Evolutionary conservation across 2,329 filamentous ascomycete species (phyloP).

Genomic region (Pseudocercospora vitis): DNA sequence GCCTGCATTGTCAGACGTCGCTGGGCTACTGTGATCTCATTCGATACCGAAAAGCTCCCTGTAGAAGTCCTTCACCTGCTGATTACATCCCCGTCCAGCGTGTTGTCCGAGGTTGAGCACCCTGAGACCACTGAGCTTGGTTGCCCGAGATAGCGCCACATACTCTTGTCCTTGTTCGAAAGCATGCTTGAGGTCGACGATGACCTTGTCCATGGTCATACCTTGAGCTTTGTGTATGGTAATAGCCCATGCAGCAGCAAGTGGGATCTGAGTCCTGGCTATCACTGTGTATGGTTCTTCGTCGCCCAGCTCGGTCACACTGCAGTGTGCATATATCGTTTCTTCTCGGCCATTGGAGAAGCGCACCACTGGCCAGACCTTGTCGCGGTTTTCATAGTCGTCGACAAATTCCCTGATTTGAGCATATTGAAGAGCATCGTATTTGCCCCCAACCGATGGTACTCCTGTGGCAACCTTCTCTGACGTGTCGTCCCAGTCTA

Average conservation of each 20-base stretch:
- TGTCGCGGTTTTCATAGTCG: no score
- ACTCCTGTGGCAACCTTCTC: no score
- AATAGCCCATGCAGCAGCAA: conserved; percentile 62
- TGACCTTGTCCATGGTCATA: conserved; percentile 60
- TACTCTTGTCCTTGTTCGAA: conserved; percentile 63
- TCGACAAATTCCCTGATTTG: no score
- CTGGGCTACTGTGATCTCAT: no score
- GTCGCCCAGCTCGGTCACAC: conserved; percentile 51
- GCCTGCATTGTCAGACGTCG: no score
- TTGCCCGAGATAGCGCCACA: conserved; percentile 56
- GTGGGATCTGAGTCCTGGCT: conserved; percentile 60
- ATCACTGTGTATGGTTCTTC: conserved; percentile 50
- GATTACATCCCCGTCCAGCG: neutral
- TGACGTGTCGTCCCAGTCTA: no score
- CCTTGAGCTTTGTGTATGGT: conserved; percentile 65
- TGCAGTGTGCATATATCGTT: no score
- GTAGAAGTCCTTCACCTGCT: neutral
- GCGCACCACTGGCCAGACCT: no score
- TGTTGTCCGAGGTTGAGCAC: neutral
- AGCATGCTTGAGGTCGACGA: conserved; percentile 53
- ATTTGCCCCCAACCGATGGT: no score
- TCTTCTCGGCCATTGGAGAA: no score
- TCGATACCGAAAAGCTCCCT: neutral
- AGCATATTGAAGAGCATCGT: no score
- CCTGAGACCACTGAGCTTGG: conserved; percentile 47